Base-by-base conservation (phyloP, 495 filamentous ascomycete genomes). In the Penicillium waksmanii region DNA sequence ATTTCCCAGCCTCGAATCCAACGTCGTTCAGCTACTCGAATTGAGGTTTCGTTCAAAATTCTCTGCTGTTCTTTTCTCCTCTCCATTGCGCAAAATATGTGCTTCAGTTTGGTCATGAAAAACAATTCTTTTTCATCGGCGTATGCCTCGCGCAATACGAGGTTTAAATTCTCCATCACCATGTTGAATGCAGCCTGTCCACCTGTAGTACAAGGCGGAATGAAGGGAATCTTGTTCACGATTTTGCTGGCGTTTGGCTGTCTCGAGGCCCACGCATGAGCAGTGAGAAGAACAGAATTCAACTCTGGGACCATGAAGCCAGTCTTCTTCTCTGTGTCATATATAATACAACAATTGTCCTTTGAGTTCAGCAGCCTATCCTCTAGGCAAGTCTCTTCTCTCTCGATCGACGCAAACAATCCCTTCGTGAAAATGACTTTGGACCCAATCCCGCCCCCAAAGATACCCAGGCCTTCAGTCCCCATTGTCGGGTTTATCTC, bases 51-150 rank as follows among this genome's bases (percentile, higher is more conserved):
- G 5, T 53, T 18, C 13, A 53, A 4, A 6, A 40, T 9, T 38
- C 51, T 36, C 19, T 38, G 27, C 18, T 53, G 51, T 53, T 53
- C 31, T 38, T 40, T 53, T 53, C 51, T 36, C 19, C 35, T 53
- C 15, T 53, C 51, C 7, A 53, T 9, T 6, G 33, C n/a, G 51
- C 15, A 13, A 13, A 53, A 53, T 8, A 53, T 15, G n/a, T 53
- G 17, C 15, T 53, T 53, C 6, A 53, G 51, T 40, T 53, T 53
- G 31, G 31, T 18, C 33, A 40, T 25, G 19, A 53, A 53, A 23
- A 36, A 53, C 7, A 53, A 9, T 10, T 17, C 8, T 11, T 53
- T 53, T 38, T 53, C 51, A 1, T 53, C 51, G 10, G 51, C 51
- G 19, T 53, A 53, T 2, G 12, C 51, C 13, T 53, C 51, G 34